Base-by-base conservation (phyloP, 2,329 filamentous ascomycete species). In the Tolypocladium ovalisporum region DNA sequence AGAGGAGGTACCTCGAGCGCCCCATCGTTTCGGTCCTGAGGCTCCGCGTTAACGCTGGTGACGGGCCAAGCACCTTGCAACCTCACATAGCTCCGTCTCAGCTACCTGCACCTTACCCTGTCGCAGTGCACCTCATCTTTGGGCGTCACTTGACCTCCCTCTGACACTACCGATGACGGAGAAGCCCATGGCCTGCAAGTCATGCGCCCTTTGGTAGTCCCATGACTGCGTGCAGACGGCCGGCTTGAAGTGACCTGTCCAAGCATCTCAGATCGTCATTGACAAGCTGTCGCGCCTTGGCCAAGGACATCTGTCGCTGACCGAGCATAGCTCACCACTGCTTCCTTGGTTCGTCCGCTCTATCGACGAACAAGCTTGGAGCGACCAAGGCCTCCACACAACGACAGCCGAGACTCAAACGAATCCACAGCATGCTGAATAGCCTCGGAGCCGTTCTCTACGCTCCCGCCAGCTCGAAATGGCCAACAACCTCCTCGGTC, bases 401-500 rank as follows among this genome's bases (percentile, higher is more conserved):
- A 13, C 44, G 44, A n/a, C 17, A 32, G 27, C 24, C 15, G 42
- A 49, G 44, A 19, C 24, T 32, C 10, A 13, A 27, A 32, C 27
- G 27, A 49, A 17, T 8, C 17, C 27, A 34, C 47, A 52, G 47
- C 47, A 52, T 52, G 47, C 47, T 52, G 19, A 35, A 5, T n/a
- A n/a, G 47, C 47, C 35, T 19, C 54, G 6, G 35, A 36, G 34
- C 55, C 35, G 35, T 34, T 27, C 36, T n/a, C 27, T 36, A 37
- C 22, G 39, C 40, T 37, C 27, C 19, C 8, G 51, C 52, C 24
- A 47, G 13, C n/a, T 58, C 54, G 61, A 59, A 54, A 81, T 80
- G 77, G 66, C 77, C 54, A 73, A 74, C 55, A 79, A 78, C 56
- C 67, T 79, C 54, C 78, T 81, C 62, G 76, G 76, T 29, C 75